Evolutionary conservation across 2,329 filamentous ascomycete genomes (phyloP).

Genomic region (Aspergillus pseudoviridinutans): DNA sequence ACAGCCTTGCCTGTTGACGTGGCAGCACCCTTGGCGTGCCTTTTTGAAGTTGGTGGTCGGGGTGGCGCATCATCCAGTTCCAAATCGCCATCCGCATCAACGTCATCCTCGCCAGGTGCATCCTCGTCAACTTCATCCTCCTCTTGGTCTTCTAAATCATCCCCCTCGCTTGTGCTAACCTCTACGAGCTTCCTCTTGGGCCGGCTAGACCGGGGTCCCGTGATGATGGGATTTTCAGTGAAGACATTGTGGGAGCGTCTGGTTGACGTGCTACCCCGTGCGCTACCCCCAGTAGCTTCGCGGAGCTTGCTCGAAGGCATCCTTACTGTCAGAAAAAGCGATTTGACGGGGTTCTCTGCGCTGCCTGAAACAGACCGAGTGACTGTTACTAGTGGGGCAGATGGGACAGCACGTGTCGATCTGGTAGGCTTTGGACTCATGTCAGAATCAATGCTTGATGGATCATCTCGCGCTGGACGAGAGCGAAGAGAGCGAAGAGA

Average conservation of each 20-base stretch:
- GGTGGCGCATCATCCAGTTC: conserved; percentile 47
- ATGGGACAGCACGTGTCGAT: conserved; percentile 26
- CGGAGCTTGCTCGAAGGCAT: conserved; percentile 49
- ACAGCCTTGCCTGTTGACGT: conserved; percentile 28
- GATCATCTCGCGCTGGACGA: conserved; percentile 25
- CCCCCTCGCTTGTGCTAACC: conserved; percentile 45
- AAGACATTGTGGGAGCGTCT: conserved; percentile 42
- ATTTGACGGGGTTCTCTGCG: conserved; percentile 35
- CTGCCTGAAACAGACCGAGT: conserved; percentile 33
- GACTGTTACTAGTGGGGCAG: conserved; percentile 34
- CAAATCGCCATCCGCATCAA: conserved; percentile 33
- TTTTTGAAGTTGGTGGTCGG: conserved; percentile 33
- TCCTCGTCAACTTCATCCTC: conserved; percentile 42
- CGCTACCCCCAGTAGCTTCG: conserved; percentile 40
- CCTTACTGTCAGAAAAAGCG: conserved; percentile 47
- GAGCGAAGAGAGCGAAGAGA: conserved; percentile 40
- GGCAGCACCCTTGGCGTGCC: conserved; percentile 35
- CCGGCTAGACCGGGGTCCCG: conserved; percentile 44
- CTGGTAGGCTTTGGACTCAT: conserved; percentile 35
- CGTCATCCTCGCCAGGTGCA: conserved; percentile 30
- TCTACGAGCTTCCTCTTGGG: conserved; percentile 44
- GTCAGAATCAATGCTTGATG: conserved; percentile 31
- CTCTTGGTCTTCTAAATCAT: conserved; percentile 46
- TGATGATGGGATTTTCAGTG: conserved; percentile 43
- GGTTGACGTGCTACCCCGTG: conserved; percentile 21